Conservation (phyloP, 345 rosid species). For the Gossypium australe region DNA sequence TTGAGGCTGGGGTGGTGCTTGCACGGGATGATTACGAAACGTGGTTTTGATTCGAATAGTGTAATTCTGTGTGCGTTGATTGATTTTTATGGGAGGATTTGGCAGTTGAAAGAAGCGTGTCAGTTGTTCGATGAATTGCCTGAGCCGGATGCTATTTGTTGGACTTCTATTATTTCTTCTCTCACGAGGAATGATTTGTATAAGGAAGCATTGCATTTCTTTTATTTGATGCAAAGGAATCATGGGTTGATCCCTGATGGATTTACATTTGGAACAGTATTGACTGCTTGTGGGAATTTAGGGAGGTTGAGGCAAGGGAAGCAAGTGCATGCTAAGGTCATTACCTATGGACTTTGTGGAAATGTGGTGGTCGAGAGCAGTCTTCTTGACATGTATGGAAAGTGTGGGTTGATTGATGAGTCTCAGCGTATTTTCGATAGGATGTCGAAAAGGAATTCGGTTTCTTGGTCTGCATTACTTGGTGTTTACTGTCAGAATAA, state of each 20-base stretch:
- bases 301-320: slow-evolving; percentile 67
- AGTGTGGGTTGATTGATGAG: slow-evolving; percentile 51
- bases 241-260: slow-evolving; percentile 51
- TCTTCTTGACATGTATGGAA: slow-evolving; percentile 92
- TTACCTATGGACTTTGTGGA: slow-evolving; percentile 43
- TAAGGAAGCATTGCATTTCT: slow-evolving; percentile 45
- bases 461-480: slow-evolving; percentile 86
- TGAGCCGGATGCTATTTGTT: slow-evolving; percentile 70
- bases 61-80: slow-evolving; percentile 65
- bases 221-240: slow-evolving; percentile 49
- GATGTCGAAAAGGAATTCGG: slow-evolving; percentile 54
- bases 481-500: slow-evolving; percentile 79
- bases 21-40: slow-evolving; percentile 56
- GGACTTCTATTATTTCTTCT: slow-evolving; percentile 71
- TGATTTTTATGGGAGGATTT: slow-evolving; percentile 61
- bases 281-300: slow-evolving; percentile 81
- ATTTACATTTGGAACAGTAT: slow-evolving; percentile 64
- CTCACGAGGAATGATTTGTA: slow-evolving; percentile 59
- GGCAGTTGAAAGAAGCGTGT: slow-evolving; percentile 38
- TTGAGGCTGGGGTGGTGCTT: slow-evolving; percentile 51
- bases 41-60: slow-evolving; percentile 51
- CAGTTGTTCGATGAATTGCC: slow-evolving; percentile 67
- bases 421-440: slow-evolving; percentile 62
- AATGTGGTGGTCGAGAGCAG: slow-evolving; percentile 74
- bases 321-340: slow-evolving; percentile 64